Base-by-base conservation (phyloP, 495 filamentous ascomycete species). In the Penicillium arizonense region DNA sequence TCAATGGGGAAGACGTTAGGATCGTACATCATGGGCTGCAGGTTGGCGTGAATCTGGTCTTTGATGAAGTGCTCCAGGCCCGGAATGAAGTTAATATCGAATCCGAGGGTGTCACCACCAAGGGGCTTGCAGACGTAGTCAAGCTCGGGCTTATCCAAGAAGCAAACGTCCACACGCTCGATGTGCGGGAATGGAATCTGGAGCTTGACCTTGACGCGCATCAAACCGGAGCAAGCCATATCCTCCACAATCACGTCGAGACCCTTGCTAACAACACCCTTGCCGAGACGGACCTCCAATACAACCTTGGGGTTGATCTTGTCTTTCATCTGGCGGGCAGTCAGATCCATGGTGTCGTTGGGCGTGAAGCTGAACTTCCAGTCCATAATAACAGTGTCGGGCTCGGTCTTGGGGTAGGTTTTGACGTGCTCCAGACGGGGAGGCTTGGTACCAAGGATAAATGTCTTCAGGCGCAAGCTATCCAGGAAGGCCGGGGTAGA, bases 281-380 rank as follows among this genome's bases (percentile, higher is more conserved):
- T 97, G 36, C 94, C 94, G 37, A 99, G 72, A 56, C 94, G 81
- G 43, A 97, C 88, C 67, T 97, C 94, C 9, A 99, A 80, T 5
- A 96, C 88, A 52, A 99, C 80, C 73, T 97, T 99, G 56, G 94
- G 94, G 67, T 99, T 97, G 67, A 97, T 79, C 74, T 95, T 97
- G 71, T 93, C 88, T 74, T 90, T 94, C 57, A 95, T 67, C 63
- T 99, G 94, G 39, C 87, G 85, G 18, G 84, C 76, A 5, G 94
- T 99, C 79, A 99, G 78, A 71, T 99, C 94, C 53, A 87, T 83
- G 9, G 80, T 87, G 68, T 99, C 94, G 59, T 93, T 97, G 8
- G 94, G 94, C 0, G 89, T 97, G 71, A 99, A 99, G 74, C 92
- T 97, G 72, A 99, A 97, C 59, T 96, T 92, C 94, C 94, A 99